Base-by-base conservation (phyloP, 306 rosid genomes). In the Phaseolus lunatus region DNA sequence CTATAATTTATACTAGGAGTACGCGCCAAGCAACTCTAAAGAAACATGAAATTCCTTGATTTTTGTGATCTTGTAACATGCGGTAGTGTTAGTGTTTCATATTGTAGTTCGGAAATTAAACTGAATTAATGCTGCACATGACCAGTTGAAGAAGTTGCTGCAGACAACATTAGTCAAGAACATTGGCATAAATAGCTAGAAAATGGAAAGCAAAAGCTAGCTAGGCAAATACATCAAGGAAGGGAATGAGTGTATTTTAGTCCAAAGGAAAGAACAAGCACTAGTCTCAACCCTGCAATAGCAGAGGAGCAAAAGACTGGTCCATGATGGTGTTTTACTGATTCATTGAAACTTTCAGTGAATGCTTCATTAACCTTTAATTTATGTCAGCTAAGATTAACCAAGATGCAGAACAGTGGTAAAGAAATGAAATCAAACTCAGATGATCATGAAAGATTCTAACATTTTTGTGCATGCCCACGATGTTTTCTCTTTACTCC, bases 401-500 rank as follows among this genome's bases (percentile, higher is more conserved):
- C 45, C 56, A 15, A 15, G 56, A 56, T 41, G 20, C 67, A 23
- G 18, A 56, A 24, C 53, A 54, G 53, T 20, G 19, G 23, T 20
- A 73, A 57, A 22, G 19, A 41, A 57, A 24, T 16, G 67, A 6
- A 58, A 16, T 43, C 7, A 59, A 61, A 45, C 33, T 75, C 37
- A 62, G 72, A 63, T 19, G 14, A 48, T 33, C 31, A 61, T 14
- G 27, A 59, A 27, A 59, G 66, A 27, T 48, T 56, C 63, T 81
- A 26, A 20, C 16, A 56, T 23, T 58, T 31, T 2, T 58, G 11
- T 26, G 19, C 26, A 59, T 35, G 47, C 18, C 50, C 50, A 10
- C 50, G 83, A 63, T 72, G 45, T 79, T 41, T 54, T 75, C 62
- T 63, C 54, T 45, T 24, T 56, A 27, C 65, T 69, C 69, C 67